These are phyloP conservation scores for Xylogone sp. DNA, from an alignment of 2,329 filamentous ascomycete genomes.

Conservation along the genomic window DNA sequence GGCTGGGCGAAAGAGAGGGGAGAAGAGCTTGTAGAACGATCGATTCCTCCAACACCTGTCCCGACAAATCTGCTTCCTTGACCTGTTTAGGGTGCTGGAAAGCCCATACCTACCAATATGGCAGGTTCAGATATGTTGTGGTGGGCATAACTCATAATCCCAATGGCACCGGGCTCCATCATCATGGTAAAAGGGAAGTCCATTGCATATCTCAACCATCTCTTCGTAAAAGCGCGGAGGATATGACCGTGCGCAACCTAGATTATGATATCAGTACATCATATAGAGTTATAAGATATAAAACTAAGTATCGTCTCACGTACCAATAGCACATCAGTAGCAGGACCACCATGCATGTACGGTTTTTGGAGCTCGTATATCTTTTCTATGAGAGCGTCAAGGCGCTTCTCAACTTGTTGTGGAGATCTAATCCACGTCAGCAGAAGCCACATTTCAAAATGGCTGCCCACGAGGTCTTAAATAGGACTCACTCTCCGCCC, in stretches of 20 bases:
- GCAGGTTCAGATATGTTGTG: constrained; percentile 19
- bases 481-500: constrained; percentile 45
- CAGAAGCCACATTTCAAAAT: no score
- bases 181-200: constrained; percentile 19
- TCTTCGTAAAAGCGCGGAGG: constrained; percentile 42
- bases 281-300: constrained; percentile 3
- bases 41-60: no score
- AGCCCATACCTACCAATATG: constrained; percentile 29
- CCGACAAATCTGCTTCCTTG: no score
- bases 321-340: constrained; percentile 32
- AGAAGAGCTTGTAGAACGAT: no score
- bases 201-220: constrained; percentile 39
- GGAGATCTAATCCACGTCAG: constrained; percentile 1
- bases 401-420: constrained; percentile 9
- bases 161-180: constrained; percentile 23
- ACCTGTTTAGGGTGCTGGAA: constrained; percentile 14
- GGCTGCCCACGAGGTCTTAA: no score
- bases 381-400: constrained; percentile 6
- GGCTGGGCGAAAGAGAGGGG: no score
- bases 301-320: not conserved
- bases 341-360: constrained; percentile 31
- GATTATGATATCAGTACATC: constrained; percentile 33
- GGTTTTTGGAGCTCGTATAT: constrained; percentile 9
- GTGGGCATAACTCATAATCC: constrained; percentile 20
- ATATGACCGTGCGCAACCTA: constrained; percentile 40